phyloP scores from a whole-genome alignment of 257 asterid species.

The Primulina eburnea region DNA sequence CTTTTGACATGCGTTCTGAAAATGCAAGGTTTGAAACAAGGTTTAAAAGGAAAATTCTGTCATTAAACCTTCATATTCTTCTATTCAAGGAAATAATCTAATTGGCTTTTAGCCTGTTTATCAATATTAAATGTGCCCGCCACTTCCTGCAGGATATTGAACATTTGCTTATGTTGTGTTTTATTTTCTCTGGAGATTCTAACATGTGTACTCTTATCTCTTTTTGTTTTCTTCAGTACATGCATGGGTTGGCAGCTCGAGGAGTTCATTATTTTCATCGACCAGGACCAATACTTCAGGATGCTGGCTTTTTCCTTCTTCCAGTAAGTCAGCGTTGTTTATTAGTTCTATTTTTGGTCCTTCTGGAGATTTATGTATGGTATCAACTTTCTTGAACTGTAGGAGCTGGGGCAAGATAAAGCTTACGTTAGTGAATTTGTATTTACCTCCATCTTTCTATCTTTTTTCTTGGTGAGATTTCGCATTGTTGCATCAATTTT shows the following conservation, averaged over 20 bases:
- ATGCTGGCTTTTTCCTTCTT: constrained; percentile 69
- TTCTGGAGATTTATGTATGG: constrained; percentile 13
- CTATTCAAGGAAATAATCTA: constrained; percentile 6
- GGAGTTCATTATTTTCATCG: constrained; percentile 91
- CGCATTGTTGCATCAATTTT: background rate
- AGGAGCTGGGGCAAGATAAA: constrained; percentile 89
- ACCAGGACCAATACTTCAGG: constrained; percentile 92
- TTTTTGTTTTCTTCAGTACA: constrained; percentile 50
- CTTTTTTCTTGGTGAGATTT: constrained; percentile 75
- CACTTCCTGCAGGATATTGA: background rate
- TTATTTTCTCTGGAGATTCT: constrained; percentile 1
- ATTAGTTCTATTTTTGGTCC: background rate
- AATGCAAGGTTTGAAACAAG: background rate
- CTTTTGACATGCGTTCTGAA: background rate
- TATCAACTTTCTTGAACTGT: constrained; percentile 14
- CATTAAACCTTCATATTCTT: background rate
- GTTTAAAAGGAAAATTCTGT: background rate
- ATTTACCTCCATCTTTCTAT: constrained; percentile 67
- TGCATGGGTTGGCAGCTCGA: constrained; percentile 90
- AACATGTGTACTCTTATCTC: constrained; percentile 10
- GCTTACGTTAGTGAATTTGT: constrained; percentile 83
- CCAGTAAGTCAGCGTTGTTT: constrained; percentile 27
- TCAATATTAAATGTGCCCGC: background rate
- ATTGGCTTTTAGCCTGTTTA: background rate
- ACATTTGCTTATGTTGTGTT: background rate